Base-by-base conservation (phyloP, 1,139 yeast species). In the Debaryomycetaceae sp. region DNA sequence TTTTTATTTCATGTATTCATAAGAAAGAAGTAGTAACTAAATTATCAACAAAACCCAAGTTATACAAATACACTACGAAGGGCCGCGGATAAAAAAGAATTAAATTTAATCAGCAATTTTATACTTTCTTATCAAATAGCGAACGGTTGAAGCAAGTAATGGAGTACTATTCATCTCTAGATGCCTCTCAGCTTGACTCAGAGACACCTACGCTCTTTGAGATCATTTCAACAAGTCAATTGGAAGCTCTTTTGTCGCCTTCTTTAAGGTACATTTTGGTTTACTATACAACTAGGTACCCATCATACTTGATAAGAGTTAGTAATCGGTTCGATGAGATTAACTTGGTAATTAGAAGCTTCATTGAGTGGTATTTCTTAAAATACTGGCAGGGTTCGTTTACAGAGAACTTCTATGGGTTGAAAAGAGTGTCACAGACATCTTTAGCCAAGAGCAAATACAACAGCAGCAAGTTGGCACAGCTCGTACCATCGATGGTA, bases 391-490 rank as follows among this genome's bases (percentile, higher is more conserved):
- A 87, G 53, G 81, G 95, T 0, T 79, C 94, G 2, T 88, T 92
- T 52, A 87, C 96, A 0, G 98, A 91, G 58, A 87, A 87, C 58
- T 92, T 91, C 57, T 91, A 92, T 56, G 98, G 97, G 2, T 64
- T 92, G 50, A 88, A 89, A 57, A 66, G 95, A 39, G 79, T 79
- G 16, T 65, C 65, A 40, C 64, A 61, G 30, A 65, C 75, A 0
- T 70, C 74, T 3, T 60, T 73, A 33, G 55, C 71, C 9, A 51
- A 55, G 29, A 32, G 40, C 8, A 58, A 56, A 32, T 66, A 60
- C 41, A 65, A 66, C 40, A 54, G 63, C 37, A 50, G 63, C 15
- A 70, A 63, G 39, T 52, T 72, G 32, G 60, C 73, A 3, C 73
- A 64, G 43, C 47, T 70, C 36, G 71, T 65, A 3, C 83, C 83